phyloP scores from a whole-genome alignment of 2,329 filamentous ascomycete species.

The Pseudodiploospora longispora region DNA sequence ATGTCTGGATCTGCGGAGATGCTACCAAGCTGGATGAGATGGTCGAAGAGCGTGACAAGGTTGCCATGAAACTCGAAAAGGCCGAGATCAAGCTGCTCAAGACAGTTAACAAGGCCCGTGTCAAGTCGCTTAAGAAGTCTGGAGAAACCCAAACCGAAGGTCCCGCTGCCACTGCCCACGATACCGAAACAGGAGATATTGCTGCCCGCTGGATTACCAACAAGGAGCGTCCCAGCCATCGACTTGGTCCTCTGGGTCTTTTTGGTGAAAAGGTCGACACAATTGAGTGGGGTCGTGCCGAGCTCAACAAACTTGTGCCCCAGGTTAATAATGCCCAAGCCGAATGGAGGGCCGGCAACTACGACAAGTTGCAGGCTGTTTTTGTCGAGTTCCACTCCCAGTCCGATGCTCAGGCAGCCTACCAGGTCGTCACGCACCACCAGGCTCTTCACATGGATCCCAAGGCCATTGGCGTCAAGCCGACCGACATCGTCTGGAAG shows the following conservation, averaged over 20 bases:
- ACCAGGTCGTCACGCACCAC: conserved; percentile 74
- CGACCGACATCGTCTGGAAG: conserved; percentile 77
- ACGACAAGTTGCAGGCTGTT: conserved; percentile 60
- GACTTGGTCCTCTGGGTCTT: conserved; percentile 53
- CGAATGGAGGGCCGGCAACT: conserved; percentile 56
- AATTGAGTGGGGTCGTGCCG: conserved; percentile 70
- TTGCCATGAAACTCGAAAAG: conserved; percentile 69
- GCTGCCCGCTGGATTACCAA: conserved; percentile 60
- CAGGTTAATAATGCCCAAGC: conserved; percentile 58
- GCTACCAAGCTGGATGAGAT: conserved; percentile 66
- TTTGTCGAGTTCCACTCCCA: conserved; percentile 88
- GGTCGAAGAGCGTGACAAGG: conserved; percentile 67
- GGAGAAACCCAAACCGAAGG: conserved; percentile 14
- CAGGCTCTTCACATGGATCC: conserved; percentile 77
- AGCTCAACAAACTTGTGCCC: conserved; percentile 48
- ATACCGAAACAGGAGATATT: conserved; percentile 56
- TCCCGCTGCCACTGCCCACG: conserved; percentile 37
- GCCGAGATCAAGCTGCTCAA: conserved; percentile 78
- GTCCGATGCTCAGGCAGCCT: conserved; percentile 76
- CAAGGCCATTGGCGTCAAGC: conserved; percentile 72
- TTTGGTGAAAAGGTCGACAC: conserved; percentile 68
- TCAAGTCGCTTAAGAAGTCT: conserved; percentile 26
- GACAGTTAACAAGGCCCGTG: conserved; percentile 35
- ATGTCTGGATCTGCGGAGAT: conserved; percentile 76
- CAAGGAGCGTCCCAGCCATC: conserved; percentile 64